Conservation (phyloP, 495 filamentous ascomycete species). For the Talaromyces nanjingensis region DNA sequence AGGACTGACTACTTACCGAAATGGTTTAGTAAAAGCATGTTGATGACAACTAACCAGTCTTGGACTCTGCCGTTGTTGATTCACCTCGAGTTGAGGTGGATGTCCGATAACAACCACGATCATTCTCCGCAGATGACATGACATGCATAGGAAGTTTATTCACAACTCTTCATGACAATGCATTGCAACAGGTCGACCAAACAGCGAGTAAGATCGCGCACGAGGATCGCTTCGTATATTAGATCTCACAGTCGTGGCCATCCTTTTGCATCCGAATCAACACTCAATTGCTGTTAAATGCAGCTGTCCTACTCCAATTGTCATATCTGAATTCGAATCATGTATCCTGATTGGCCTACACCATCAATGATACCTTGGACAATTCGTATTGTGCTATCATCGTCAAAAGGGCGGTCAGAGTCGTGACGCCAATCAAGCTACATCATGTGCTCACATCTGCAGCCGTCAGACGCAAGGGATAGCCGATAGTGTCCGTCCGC, state of each 20-base stretch:
- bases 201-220: background rate
- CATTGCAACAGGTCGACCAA: background rate
- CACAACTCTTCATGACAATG: background rate
- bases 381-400: constrained; percentile 3
- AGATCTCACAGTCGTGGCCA: background rate
- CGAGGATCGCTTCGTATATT: background rate
- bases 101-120: background rate
- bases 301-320: background rate
- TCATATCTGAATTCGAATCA: background rate
- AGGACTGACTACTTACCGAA: background rate
- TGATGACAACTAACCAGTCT: background rate
- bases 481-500: background rate
- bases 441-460: constrained; percentile 4
- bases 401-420: constrained; percentile 5
- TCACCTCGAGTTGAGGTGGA: background rate
- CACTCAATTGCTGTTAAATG: background rate
- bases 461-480: constrained; percentile 6
- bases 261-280: background rate
- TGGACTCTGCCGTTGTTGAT: background rate
- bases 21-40: background rate
- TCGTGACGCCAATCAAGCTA: background rate
- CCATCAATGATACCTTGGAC: background rate
- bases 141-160: background rate
- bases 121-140: background rate
- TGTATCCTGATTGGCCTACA: background rate